Evolutionary conservation across 495 filamentous ascomycete species (phyloP), one percentile per base, ranked within the genome.

Genomic region (Daldinia childiae): DNA sequence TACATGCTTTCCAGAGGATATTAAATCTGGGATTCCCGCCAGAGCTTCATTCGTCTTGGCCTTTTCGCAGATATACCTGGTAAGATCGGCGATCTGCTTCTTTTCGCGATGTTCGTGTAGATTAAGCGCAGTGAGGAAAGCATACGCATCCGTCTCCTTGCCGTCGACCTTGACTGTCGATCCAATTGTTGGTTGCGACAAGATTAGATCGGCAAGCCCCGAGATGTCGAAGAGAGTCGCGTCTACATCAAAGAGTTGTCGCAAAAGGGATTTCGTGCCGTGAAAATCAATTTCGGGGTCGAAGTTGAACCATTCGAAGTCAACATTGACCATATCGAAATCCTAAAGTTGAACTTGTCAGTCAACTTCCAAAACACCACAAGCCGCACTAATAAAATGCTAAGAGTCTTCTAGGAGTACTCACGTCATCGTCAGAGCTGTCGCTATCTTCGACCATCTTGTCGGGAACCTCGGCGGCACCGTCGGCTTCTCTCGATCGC

Each of bases 281-380:
- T 98, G 94, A 80, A 98, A 98, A 77, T 99, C 96, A 74, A 95
- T 86, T 17, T 90, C 86, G 5, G 92, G 85, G 73, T 97, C 91
- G 66, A 94, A 95, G 83, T 98, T 95, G 83, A 98, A 98, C 89
- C 92, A 97, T 82, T 98, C 96, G 79, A 99, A 99, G 54, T 98
- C 95, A 26, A 98, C 93, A 79, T 97, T 92, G 66, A 99, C 88
- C 79, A 95, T 91, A 79, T 96, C 90, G 71, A 91, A 88, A 56
- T 97, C 92, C 93, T 96, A 57, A 39, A 48, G 8, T 21, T 9
- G 17, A 19, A 19, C n/a, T 14, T 8, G 64, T 58, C 74, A 51
- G 68, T 76, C 58, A 56, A 74, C 57, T 52, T 68, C 43, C 11
- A 48, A 21, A 48, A 48, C 17, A 48, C 8, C 43, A 21, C 43